phyloP scores from a whole-genome alignment of 805 yeast species.

The Myxozyma geophila region DNA sequence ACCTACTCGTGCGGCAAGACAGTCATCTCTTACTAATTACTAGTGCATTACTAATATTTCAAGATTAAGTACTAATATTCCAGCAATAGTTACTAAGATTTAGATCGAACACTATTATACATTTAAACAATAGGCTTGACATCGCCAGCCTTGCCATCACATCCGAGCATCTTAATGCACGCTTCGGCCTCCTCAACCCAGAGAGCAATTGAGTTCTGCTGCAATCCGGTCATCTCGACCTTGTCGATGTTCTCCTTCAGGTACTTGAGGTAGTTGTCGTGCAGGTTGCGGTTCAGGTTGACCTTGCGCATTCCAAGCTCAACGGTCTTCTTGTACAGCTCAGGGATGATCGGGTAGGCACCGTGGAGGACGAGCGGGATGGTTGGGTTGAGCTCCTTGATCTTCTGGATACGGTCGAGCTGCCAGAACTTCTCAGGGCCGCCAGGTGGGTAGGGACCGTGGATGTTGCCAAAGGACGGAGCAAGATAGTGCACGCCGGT shows the following conservation, averaged over 20 bases:
- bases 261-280: constrained; percentile 42
- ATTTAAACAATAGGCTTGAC: constrained; percentile 18
- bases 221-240: constrained; percentile 42
- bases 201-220: constrained; percentile 41
- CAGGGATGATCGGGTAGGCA: constrained; percentile 44
- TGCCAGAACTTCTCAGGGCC: constrained; percentile 47
- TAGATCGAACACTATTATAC: background rate
- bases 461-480: constrained; percentile 49
- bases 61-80: background rate
- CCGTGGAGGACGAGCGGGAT: constrained; percentile 47
- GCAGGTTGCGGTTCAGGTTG: constrained; percentile 45
- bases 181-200: constrained; percentile 43
- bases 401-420: constrained; percentile 37
- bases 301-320: constrained; percentile 45
- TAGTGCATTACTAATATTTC: background rate
- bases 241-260: constrained; percentile 39
- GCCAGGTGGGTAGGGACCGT: constrained; percentile 47
- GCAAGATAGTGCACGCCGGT: constrained; percentile 48
- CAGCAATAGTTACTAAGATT: background rate
- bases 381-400: constrained; percentile 34
- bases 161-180: constrained; percentile 43
- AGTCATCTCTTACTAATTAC: background rate
- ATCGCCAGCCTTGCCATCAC: constrained; percentile 41
- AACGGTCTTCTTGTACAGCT: constrained; percentile 41
- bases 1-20: too few relatives aligned